phyloP scores from a whole-genome alignment of 345 rosid species.

The Hibiscus mutabilis region DNA sequence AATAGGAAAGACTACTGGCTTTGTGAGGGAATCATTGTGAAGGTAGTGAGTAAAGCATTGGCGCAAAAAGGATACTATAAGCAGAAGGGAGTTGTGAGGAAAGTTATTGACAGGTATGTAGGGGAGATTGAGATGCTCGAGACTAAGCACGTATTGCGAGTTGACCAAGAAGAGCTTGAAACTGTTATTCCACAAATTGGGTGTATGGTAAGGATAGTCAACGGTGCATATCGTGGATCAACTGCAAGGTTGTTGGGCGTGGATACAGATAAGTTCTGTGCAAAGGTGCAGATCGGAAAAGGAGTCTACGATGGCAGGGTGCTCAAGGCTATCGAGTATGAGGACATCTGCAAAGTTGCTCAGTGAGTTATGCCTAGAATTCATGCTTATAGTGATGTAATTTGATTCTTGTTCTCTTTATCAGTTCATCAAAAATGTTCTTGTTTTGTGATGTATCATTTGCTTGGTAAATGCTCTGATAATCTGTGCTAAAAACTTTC shows the following conservation, averaged over 20 bases:
- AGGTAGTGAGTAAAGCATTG: slow-evolving; percentile 83
- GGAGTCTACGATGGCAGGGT: slow-evolving; percentile 89
- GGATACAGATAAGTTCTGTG: slow-evolving; percentile 76
- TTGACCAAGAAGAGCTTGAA: slow-evolving; percentile 96
- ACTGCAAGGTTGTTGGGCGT: slow-evolving; percentile 73
- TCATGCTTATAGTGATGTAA: not conserved
- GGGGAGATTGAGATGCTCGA: slow-evolving; percentile 87
- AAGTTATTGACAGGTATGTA: slow-evolving; percentile 75
- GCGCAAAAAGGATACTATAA: slow-evolving; percentile 80
- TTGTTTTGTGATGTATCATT: not conserved
- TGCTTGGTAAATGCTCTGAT: not conserved
- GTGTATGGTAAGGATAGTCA: slow-evolving; percentile 66
- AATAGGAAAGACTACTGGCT: slow-evolving; percentile 92
- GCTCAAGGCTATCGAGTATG: slow-evolving; percentile 75
- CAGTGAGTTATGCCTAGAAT: slow-evolving; percentile 19
- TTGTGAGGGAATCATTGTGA: slow-evolving; percentile 71
- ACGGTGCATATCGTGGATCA: slow-evolving; percentile 84
- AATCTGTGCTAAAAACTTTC: not conserved
- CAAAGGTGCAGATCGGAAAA: slow-evolving; percentile 84
- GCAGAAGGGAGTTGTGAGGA: slow-evolving; percentile 77
- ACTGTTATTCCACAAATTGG: slow-evolving; percentile 91
- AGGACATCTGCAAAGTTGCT: slow-evolving; percentile 80
- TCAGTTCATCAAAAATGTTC: not conserved
- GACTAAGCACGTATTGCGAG: slow-evolving; percentile 67
- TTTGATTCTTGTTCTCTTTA: not conserved